Base-by-base conservation (phyloP, 768 basidiomycete genomes). In the Termitomyces sp. region DNA sequence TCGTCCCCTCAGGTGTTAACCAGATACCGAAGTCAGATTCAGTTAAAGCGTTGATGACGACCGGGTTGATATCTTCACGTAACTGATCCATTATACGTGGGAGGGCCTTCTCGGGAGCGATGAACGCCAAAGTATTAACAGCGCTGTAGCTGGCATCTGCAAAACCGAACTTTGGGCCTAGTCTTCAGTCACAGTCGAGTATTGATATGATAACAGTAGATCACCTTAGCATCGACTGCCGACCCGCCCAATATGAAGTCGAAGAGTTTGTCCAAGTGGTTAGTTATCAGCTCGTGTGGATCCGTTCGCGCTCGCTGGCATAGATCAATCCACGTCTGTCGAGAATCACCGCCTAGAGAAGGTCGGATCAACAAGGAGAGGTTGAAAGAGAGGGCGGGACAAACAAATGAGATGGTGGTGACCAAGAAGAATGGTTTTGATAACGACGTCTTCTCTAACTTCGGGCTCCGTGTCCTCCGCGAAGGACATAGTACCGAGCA, bases 11-110 rank as follows among this genome's bases (percentile, higher is more conserved):
- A 0, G 91, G 90, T 1, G 94, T 94, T 3, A 76, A 75, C 93
- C 92, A 98, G 14, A 97, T 86, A 5, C 85, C 90, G 17, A 93
- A 67, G 44, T 97, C 95, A 8, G 80, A 75, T 12, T 87, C 79
- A 0, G 86, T 86, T 56, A 98, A 70, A 16, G 82, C 71, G 19
- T 82, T 79, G 49, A 95, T 73, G n/a, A 73, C 66, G 0, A 68
- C 61, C 0, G 83, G 75, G 55, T 87, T 75, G n/a, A 98, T 77
- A 66, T 95, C 90, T 0, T 69, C 64, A 23, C 76, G 73, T 3
- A 95, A 67, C 59, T 89, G 90, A 1, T 81, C 79, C 45, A 93
- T 69, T n/a, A 95, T 68, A 23, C 80, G 81, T 0, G 90, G 87
- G 3, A 97, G 73, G 10, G 89, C 82, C 0, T 73, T 63, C 0